Evolutionary conservation across 805 yeast genomes (phyloP).

Genomic region (Lachancea kluyveri): DNA sequence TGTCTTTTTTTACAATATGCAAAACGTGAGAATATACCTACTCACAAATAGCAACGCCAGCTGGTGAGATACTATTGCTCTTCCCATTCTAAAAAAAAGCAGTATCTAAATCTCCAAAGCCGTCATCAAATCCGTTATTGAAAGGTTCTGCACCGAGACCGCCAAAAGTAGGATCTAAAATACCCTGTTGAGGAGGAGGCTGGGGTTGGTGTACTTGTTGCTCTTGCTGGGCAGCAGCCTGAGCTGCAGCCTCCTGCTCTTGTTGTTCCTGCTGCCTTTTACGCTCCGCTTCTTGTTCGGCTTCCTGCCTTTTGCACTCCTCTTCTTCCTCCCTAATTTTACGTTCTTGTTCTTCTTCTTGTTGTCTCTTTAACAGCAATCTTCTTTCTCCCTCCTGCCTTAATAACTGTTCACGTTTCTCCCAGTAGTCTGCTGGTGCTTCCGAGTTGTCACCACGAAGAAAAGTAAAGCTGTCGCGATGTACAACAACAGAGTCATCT

Average conservation of each 20-base stretch:
- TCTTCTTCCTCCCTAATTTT: slow-evolving; percentile 12
- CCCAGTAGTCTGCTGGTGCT: slow-evolving; percentile 30
- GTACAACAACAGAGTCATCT: slow-evolving; percentile 13
- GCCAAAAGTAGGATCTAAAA: slow-evolving; percentile 16
- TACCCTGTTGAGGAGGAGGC: slow-evolving; percentile 10
- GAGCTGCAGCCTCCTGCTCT: slow-evolving; percentile 9
- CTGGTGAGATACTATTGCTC: too few relatives aligned
- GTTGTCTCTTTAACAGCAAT: slow-evolving; percentile 5
- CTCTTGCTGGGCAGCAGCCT: slow-evolving; percentile 6
- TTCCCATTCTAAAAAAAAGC: slow-evolving; percentile 25
- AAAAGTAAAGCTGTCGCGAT: slow-evolving; percentile 16
- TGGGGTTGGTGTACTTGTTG: slow-evolving; percentile 1
- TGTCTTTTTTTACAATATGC: too few relatives aligned
- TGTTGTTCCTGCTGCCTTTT: slow-evolving; percentile 11
- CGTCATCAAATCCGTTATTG: slow-evolving; percentile 30
- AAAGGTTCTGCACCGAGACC: slow-evolving; percentile 26
- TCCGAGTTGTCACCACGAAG: slow-evolving; percentile 17
- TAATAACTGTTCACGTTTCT: slow-evolving; percentile 12
- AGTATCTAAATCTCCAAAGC: slow-evolving; percentile 31
- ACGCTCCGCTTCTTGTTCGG: slow-evolving; percentile 12
- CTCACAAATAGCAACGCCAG: too few relatives aligned
- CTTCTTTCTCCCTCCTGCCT: slow-evolving; percentile 8
- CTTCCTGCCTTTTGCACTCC: slow-evolving; percentile 10
- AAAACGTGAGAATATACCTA: too few relatives aligned
- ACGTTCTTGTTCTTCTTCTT: slow-evolving; percentile 11